Conservation (phyloP, 331 rosid species). For the Quercus tomentella region DNA sequence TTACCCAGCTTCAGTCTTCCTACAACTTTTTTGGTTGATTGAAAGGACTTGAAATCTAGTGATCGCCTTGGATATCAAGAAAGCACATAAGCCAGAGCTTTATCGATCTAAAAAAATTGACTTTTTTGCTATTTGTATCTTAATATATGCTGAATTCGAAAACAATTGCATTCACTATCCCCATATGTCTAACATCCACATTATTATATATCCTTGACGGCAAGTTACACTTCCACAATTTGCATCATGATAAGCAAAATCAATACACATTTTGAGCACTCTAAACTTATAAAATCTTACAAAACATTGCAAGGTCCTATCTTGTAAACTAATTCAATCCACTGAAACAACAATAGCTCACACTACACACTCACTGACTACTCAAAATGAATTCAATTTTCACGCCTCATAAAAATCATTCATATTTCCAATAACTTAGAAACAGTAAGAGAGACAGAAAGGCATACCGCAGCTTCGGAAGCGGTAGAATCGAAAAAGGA, state of each 20-base stretch:
- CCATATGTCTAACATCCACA: background rate
- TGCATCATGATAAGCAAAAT: background rate
- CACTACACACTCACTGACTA: no score
- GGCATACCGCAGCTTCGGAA: slow-evolving; percentile 57
- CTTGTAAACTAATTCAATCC: no score
- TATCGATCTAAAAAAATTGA: background rate
- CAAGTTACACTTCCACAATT: background rate
- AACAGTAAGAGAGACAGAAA: background rate
- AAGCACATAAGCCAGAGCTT: background rate
- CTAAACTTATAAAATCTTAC: background rate
- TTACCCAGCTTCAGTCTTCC: background rate
- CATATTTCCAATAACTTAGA: background rate
- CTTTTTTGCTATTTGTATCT: no score
- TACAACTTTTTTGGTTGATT: background rate
- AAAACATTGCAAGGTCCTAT: no score
- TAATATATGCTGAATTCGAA: background rate
- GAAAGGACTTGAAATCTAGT: background rate
- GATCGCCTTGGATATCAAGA: background rate
- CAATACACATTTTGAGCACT: background rate
- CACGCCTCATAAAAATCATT: background rate
- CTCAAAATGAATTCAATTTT: background rate
- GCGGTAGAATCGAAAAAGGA: slow-evolving; percentile 57
- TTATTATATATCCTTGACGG: background rate
- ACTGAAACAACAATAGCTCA: no score
- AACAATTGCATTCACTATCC: background rate